These are phyloP conservation scores for Entomophthora muscae DNA, from an alignment of 371 early-diverging fungal genomes.

Conservation along the genomic window DNA sequence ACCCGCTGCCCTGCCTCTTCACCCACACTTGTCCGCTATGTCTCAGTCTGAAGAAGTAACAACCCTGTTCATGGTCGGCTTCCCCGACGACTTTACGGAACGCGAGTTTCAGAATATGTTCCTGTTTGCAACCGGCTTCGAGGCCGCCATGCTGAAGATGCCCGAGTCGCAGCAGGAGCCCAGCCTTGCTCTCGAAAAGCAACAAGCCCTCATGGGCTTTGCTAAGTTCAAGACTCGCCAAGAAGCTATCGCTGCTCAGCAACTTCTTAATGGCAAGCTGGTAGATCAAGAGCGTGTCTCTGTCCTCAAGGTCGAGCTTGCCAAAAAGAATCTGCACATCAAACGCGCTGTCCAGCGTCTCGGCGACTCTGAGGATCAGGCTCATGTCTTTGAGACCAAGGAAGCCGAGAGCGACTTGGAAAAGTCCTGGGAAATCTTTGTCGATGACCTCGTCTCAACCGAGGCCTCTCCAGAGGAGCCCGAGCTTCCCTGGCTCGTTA, in stretches of 20 bases:
- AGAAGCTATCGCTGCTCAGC: constrained; percentile 75
- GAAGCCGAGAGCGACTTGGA: neutral
- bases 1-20: neutral
- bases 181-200: neutral
- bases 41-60: constrained; percentile 41
- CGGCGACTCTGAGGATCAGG: neutral
- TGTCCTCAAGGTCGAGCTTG: constrained; percentile 86
- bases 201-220: constrained; percentile 55
- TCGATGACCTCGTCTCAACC: constrained; percentile 8
- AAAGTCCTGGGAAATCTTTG: constrained; percentile 5
- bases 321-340: constrained; percentile 81
- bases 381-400: neutral
- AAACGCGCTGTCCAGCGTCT: constrained; percentile 18
- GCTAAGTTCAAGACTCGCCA: constrained; percentile 75
- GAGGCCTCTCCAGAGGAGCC: constrained; percentile 14
- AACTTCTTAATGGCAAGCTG: constrained; percentile 66
- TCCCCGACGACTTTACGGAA: constrained; percentile 93
- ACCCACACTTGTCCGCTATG: neutral
- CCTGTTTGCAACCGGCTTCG: constrained; percentile 83
- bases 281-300: constrained; percentile 71
- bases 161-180: constrained; percentile 33
- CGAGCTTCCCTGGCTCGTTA: constrained; percentile 10
- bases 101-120: constrained; percentile 97
- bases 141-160: constrained; percentile 81
- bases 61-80: constrained; percentile 94